These are phyloP conservation scores for Annulohypoxylon maeteangense DNA, from an alignment of 495 filamentous ascomycete genomes.

Conservation along the genomic window DNA sequence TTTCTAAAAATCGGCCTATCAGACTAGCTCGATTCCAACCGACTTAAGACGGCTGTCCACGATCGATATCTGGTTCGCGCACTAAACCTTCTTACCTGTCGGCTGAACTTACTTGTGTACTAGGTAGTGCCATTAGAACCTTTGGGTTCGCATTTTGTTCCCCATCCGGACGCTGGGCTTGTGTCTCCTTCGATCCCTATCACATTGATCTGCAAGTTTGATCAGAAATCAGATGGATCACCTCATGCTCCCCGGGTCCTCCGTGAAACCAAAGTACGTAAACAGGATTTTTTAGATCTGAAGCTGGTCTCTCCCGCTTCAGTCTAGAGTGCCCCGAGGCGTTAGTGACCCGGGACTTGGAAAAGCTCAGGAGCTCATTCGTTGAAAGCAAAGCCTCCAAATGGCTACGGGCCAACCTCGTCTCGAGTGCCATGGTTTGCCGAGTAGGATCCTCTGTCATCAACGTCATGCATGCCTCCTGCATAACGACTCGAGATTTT, in stretches of 20 bases:
- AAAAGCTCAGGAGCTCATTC: conserved; percentile 32
- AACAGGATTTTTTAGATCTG: conserved; percentile 25
- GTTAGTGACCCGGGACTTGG: conserved; percentile 22
- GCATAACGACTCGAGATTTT: conserved; percentile 33
- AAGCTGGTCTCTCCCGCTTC: conserved; percentile 22
- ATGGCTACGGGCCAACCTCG: conserved; percentile 18
- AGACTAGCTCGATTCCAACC: conserved; percentile 8
- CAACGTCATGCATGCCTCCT: conserved; percentile 42
- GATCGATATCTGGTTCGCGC: conserved; percentile 31
- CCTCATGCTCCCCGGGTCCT: conserved; percentile 6
- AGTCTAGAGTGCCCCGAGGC: conserved; percentile 6
- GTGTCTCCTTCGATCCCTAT: conserved; percentile 34
- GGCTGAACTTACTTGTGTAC: conserved; percentile 22
- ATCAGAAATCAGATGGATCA: conserved; percentile 38
- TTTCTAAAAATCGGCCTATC: conserved; percentile 4
- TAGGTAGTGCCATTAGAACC: conserved; percentile 11
- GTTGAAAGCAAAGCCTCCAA: conserved; percentile 31
- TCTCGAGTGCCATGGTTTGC: conserved; percentile 16
- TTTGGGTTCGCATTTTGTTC: conserved; percentile 24
- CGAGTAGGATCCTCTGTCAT: conserved; percentile 36
- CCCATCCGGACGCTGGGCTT: conserved; percentile 29
- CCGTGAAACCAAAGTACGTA: conserved; percentile 28
- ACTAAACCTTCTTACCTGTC: conserved; percentile 4
- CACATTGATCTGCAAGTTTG: conserved; percentile 39
- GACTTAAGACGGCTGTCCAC: conserved; percentile 5